Evolutionary conservation across 331 rosid species (phyloP), one percentile per base, ranked within the genome.

Genomic region (Dryas integrifolia): DNA sequence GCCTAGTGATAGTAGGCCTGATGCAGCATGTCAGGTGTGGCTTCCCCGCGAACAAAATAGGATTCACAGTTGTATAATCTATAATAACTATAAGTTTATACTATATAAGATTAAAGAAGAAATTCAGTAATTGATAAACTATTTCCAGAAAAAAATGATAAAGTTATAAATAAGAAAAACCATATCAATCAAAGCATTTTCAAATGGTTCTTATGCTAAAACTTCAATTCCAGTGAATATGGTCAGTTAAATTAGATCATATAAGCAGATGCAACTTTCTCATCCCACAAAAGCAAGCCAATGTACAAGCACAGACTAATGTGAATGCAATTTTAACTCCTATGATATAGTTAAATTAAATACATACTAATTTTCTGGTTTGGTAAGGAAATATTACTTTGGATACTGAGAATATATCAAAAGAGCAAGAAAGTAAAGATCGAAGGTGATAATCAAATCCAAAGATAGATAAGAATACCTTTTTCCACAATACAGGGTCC

Each of bases 401-500:
- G 45, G 12, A 69, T 11, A 46, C 74, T 5, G 21, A 58, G 14
- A 13, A 16, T 18, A 40, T 3, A 46, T 70, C 46, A 16, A 21
- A 16, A 3, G 18, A 6, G n/a, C 16, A 69, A 51, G 61, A 61
- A 73, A 60, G 38, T 55, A 52, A 5, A 44, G 5, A 15, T 51
- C 6, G 16, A 80, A 53, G 12, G 12, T 14, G 50, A 66, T 13
- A 41, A 77, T 44, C 16, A 59, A 48, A 21, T 70, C 47, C 71
- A 74, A 65, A 21, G 14, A 58, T 56, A 61, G 45, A 58, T 43
- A 12, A 62, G 6, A 18, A 41, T 78, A 91, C 97, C 98, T 88
- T 86, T 82, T 77, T 91, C 98, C 98, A 89, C 53, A 93, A 78
- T 18, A 71, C 75, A 78, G 85, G 85, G 75, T 87, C 80, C 80